phyloP scores from a whole-genome alignment of 768 basidiomycete species.

The Dioszegia crocea region DNA sequence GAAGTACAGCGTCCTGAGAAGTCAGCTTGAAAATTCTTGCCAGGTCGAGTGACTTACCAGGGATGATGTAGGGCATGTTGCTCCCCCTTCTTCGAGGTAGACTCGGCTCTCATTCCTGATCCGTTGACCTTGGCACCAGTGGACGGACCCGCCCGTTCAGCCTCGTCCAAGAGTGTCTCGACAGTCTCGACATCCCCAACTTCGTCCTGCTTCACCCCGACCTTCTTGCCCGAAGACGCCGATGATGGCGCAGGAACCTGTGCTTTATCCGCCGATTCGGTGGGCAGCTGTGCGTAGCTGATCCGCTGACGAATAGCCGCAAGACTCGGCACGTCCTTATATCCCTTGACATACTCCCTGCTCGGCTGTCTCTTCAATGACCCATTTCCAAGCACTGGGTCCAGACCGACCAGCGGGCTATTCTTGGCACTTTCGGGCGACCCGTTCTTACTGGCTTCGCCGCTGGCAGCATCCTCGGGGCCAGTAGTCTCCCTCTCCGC shows the following conservation, averaged over 20 bases:
- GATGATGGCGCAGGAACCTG: background rate
- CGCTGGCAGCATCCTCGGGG: background rate
- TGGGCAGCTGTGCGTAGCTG: constrained; percentile 6
- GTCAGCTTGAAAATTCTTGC: too few relatives aligned
- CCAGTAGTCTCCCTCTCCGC: background rate
- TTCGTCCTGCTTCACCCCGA: background rate
- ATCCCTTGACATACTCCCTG: constrained; percentile 29
- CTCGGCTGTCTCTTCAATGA: background rate
- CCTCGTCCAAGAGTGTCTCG: constrained; percentile 4
- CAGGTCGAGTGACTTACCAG: constrained; percentile 57
- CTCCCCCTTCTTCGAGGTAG: too few relatives aligned
- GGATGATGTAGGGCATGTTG: constrained; percentile 65
- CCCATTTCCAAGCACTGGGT: background rate
- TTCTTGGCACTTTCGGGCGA: background rate
- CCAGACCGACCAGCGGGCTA: too few relatives aligned
- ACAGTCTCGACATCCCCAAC: constrained; percentile 4
- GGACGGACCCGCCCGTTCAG: background rate
- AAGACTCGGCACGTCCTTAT: constrained; percentile 37
- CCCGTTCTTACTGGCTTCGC: background rate
- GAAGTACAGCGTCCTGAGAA: constrained; percentile 76
- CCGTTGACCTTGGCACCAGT: background rate
- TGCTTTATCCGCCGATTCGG: background rate
- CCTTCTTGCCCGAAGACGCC: background rate
- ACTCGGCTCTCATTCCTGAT: too few relatives aligned
- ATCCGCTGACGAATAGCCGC: constrained; percentile 30